Evolutionary conservation across 345 rosid genomes (phyloP).

Genomic region (Durio zibethinus): DNA sequence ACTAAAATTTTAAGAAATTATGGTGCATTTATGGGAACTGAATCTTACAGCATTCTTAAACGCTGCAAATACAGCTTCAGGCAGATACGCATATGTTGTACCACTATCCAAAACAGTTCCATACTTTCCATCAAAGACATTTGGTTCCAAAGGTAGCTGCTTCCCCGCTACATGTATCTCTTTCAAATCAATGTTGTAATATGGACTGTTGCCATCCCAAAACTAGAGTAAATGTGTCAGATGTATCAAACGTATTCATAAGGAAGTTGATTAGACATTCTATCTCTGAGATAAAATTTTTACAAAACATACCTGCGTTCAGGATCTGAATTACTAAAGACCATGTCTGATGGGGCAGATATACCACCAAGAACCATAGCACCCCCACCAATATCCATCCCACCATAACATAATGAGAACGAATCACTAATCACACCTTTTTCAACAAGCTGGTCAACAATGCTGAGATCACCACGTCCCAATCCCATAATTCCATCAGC

Average conservation of each 20-base stretch:
- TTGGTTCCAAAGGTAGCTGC: slow-evolving; percentile 52
- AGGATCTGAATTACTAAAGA: slow-evolving; percentile 61
- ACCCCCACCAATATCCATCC: slow-evolving; percentile 89
- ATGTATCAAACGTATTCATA: slow-evolving; percentile 55
- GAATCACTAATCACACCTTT: slow-evolving; percentile 79
- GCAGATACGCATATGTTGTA: slow-evolving; percentile 86
- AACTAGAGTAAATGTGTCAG: slow-evolving; percentile 95
- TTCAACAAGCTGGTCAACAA: slow-evolving; percentile 86
- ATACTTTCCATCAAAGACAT: slow-evolving; percentile 65
- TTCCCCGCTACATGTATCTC: slow-evolving; percentile 90
- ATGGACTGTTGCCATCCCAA: slow-evolving; percentile 99
- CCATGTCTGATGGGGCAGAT: slow-evolving; percentile 65
- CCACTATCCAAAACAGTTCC: slow-evolving; percentile 90
- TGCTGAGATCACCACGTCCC: slow-evolving; percentile 87
- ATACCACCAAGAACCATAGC: slow-evolving; percentile 92
- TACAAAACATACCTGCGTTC: slow-evolving; percentile 68
- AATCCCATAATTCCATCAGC: slow-evolving; percentile 97
- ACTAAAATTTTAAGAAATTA: not conserved
- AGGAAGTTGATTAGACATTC: slow-evolving; percentile 38
- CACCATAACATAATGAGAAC: slow-evolving; percentile 91
- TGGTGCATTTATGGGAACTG: not conserved
- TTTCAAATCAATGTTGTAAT: slow-evolving; percentile 94
- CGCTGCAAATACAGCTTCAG: slow-evolving; percentile 66
- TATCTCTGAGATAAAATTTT: slow-evolving; percentile 27
- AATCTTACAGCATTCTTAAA: slow-evolving; percentile 76